Evolutionary conservation across 2,329 filamentous ascomycete species (phyloP), one percentile per base, ranked within the genome.

Genomic region (Phaeosphaeria sp.): DNA sequence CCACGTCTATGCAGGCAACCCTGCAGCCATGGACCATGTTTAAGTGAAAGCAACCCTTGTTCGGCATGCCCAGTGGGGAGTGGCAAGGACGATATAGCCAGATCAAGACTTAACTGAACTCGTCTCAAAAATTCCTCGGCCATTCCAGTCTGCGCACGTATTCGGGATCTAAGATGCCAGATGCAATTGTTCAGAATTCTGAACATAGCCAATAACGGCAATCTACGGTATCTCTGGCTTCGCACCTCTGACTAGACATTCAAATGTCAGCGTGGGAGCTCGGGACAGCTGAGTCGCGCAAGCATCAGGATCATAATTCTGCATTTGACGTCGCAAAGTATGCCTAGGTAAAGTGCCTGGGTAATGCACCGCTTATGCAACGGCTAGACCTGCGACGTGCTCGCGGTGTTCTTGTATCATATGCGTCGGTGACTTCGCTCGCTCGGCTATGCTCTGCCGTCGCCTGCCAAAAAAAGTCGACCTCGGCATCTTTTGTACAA

Each of bases 371-470:
- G 33, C 11, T 9, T 21, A 23, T 6, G 41, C 25, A n/a, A 1
- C 13, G 15, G 20, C 22, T 27, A 18, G 10, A n/a, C n/a, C n/a
- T n/a, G n/a, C 7, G 20, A 11, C 20, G 27, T 25, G 43, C 27
- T 25, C 18, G 27, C 13, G 7, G 20, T 23, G 30, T 11, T 27
- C 25, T 41, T 18, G 27, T 17, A 27, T 47, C 25, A 46, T 10
- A 48, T 50, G 49, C 30, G 30, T 46, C 18, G 13, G 2, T 50
- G 49, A 27, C 22, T 13, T 36, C 15, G 44, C n/a, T n/a, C n/a
- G n/a, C 57, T 66, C 65, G 66, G 66, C 54, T 68, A 66, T 65
- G 52, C 53, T 57, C 56, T 58, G 56, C 64, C 61, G 62, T 56
- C 44, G 61, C 56, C 47, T 60, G 30, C 58, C 42, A 62, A 61